Evolutionary conservation across 2,329 filamentous ascomycete species (phyloP), one percentile per base, ranked within the genome.

Genomic region (Colletotrichum limetticola): DNA sequence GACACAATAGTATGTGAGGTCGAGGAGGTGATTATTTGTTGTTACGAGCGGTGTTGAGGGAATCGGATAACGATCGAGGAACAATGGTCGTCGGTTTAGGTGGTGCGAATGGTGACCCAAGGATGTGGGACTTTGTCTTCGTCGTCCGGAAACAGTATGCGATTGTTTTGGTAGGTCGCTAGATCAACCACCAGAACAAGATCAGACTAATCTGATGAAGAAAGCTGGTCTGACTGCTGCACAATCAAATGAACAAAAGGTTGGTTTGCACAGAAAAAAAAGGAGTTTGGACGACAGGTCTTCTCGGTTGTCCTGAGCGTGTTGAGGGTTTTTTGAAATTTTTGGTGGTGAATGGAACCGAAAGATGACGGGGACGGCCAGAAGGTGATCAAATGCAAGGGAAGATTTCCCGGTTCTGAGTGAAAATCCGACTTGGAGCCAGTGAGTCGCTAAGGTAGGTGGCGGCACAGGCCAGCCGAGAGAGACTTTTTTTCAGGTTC

Each of bases 331-430:
- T 69, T 28, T 12, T 55, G 37, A 37, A 19, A 5, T 42, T 14
- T 30, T 30, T 32, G 28, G 52, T 57, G 53, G 32, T 57, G 24
- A 12, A 57, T 37, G 22, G 19, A 46, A 42, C 37, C 37, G 37
- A 42, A 56, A 56, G 42, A 32, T 19, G 57, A 24, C 26, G n/a
- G 46, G 62, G 52, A 46, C 32, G 53, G 52, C 19, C 22, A 58
- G 52, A 55, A 64, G 46, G 49, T 37, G 32, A 56, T 37, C 32
- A 46, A 64, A 42, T 62, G 58, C 58, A 69, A 57, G 55, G 68
- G 65, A 72, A 59, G 58, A 69, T 69, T 71, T 72, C 69, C 66
- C 60, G 66, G 70, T 56, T 72, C 49, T 64, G 53, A 69, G 19
- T 46, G 56, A 55, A 72, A 72, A 69, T 24, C 66, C 66, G 32